These are phyloP conservation scores for Bombardia bombarda DNA, from an alignment of 495 filamentous ascomycete genomes.

Conservation along the genomic window DNA sequence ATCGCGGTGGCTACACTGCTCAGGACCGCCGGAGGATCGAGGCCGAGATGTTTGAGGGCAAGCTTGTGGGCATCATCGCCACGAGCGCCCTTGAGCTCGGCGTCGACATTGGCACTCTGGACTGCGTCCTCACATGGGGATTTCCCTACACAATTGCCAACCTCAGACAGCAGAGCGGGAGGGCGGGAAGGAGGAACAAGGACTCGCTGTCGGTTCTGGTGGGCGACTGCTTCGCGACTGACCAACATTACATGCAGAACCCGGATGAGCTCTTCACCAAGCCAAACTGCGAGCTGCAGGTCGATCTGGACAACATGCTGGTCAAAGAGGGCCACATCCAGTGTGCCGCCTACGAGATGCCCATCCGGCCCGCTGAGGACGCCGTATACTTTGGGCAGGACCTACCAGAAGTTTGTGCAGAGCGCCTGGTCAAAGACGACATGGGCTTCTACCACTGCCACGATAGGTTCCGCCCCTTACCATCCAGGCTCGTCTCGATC, in stretches of 20 bases:
- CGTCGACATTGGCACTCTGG: slow-evolving; percentile 90
- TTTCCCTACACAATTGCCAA: slow-evolving; percentile 96
- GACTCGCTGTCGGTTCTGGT: slow-evolving; percentile 88
- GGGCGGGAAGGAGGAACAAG: slow-evolving; percentile 86
- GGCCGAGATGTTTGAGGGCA: slow-evolving; percentile 94
- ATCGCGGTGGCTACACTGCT: slow-evolving; percentile 90
- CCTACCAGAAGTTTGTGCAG: slow-evolving; percentile 62
- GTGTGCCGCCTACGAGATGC: slow-evolving; percentile 93
- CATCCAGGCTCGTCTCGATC: slow-evolving; percentile 77
- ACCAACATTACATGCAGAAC: slow-evolving; percentile 96
- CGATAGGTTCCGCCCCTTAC: slow-evolving; percentile 77
- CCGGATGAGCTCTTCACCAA: slow-evolving; percentile 94
- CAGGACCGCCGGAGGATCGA: slow-evolving; percentile 90
- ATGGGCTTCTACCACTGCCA: slow-evolving; percentile 85
- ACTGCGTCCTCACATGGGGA: slow-evolving; percentile 87
- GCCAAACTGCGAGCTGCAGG: slow-evolving; percentile 79
- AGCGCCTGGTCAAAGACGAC: slow-evolving; percentile 64
- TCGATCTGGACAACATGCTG: slow-evolving; percentile 85
- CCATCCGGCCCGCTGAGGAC: slow-evolving; percentile 72
- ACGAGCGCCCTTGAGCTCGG: slow-evolving; percentile 91
- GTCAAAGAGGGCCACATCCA: slow-evolving; percentile 91
- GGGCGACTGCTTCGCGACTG: slow-evolving; percentile 85
- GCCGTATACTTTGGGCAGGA: slow-evolving; percentile 70
- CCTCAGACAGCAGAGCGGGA: slow-evolving; percentile 86
- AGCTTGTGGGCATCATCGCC: slow-evolving; percentile 85